Conservation (phyloP, 495 filamentous ascomycete genomes). For the Tuber magnatum region DNA sequence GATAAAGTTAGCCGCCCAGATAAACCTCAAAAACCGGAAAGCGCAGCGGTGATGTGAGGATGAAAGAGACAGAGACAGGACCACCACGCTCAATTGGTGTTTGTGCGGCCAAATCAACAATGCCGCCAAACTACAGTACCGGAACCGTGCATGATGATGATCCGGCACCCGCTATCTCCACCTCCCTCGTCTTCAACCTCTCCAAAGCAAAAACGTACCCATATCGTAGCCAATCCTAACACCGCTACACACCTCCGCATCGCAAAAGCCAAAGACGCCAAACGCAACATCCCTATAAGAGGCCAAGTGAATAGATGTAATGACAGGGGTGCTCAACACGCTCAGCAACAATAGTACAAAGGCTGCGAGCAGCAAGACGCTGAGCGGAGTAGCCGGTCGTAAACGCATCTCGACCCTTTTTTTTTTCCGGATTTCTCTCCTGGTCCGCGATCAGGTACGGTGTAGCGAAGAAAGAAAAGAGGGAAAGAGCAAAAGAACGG, state of each 20-base stretch:
- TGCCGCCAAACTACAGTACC: conserved; percentile 4
- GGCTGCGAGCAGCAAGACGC: conserved; percentile 73
- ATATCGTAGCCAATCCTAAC: conserved; percentile 79
- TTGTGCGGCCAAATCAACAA: not conserved
- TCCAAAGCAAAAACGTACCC: conserved; percentile 51
- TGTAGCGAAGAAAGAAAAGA: not conserved
- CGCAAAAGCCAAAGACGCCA: conserved; percentile 90
- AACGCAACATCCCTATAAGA: conserved; percentile 69
- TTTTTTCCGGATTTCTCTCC: not conserved
- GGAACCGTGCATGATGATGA: conserved; percentile 6
- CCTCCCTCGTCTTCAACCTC: conserved; percentile 16
- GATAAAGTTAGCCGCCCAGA: conserved; percentile 23
- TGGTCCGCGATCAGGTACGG: not conserved
- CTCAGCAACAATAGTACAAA: conserved; percentile 79
- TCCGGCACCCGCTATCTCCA: not conserved
- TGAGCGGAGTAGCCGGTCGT: conserved; percentile 87
- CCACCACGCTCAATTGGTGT: not conserved
- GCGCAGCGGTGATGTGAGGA: not conserved
- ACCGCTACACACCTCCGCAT: conserved; percentile 55
- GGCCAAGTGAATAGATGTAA: conserved; percentile 75
- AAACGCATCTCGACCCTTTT: conserved; percentile 42
- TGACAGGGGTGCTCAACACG: conserved; percentile 87
- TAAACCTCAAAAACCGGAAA: not conserved
- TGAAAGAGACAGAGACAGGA: not conserved
- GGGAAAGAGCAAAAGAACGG: not conserved